Base-by-base conservation (phyloP, 2,329 filamentous ascomycete species). In the Apiospora marii region DNA sequence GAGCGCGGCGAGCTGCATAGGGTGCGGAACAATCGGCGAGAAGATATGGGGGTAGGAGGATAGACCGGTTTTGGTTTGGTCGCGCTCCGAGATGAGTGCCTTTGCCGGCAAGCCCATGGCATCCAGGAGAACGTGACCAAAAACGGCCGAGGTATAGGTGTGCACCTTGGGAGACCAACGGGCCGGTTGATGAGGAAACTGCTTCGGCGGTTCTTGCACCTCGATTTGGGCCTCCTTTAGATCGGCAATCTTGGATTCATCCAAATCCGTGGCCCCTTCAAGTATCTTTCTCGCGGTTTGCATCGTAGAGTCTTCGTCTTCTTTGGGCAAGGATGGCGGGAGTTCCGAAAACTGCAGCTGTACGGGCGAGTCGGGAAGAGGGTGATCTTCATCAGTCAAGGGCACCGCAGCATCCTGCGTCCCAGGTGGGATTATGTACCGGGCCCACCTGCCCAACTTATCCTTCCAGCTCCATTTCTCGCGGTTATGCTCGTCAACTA, bases 121-220 rank as follows among this genome's bases (percentile, higher is more conserved):
- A 24, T 30, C 68, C 48, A 80, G 77, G 30, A 90, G 82, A 46
- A 90, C 74, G 70, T 88, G 85, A 24, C 89, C 89, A 75, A 90
- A 90, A 3, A 82, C 81, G 14, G 87, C 87, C 3, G 77, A 79
- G 1, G 85, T 84, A 12, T 72, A 77, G 67, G 74, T 80, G 70
- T 24, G 73, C 34, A 69, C 72, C 64, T 30, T 72, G 19, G 70
- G 68, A 12, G 74, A 79, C 78, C 80, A 81, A 68, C 72, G 73
- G 1, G 80, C 69, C 4, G 75, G 72, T 64, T 74, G 48, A 43
- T 7, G 71, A 74, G 73, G 72, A 70, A 30, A 46, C 7, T 1
- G 34, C n/a, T 27, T 30, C 64, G 22, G 27, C 14, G 51, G 37
- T 64, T 37, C 48, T 27, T 41, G 30, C 19, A 69, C 27, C 34